Percentiles rank a stretch among this genome's conserved stretches.
Conservation (phyloP, 2,329 filamentous ascomycete species). For the Colletotrichum tropicale region DNA sequence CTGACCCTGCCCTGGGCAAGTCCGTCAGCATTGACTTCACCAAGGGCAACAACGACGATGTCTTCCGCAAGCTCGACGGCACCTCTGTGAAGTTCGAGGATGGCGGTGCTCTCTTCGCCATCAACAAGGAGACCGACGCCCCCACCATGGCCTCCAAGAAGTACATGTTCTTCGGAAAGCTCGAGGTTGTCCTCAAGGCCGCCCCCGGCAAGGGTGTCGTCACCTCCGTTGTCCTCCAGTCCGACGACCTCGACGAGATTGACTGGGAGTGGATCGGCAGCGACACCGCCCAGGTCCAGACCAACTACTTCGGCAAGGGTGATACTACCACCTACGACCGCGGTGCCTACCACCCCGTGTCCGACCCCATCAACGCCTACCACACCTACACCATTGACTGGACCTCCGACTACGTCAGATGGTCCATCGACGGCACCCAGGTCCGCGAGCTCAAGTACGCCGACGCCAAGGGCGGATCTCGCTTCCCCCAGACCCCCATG, state of each 20-base stretch:
- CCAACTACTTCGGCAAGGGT: conserved; percentile 84
- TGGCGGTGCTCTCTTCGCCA: conserved; percentile 64
- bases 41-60: conserved; percentile 68
- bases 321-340: conserved; percentile 74
- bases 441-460: conserved; percentile 69
- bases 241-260: conserved; percentile 90
- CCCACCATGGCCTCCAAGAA: conserved; percentile 78
- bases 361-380: conserved; percentile 55
- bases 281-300: conserved; percentile 76
- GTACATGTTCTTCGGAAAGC: conserved; percentile 96
- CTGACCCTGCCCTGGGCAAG: conserved; percentile 78
- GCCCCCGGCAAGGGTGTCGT: conserved; percentile 85
- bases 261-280: conserved; percentile 96
- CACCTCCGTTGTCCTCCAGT: conserved; percentile 88
- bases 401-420: conserved; percentile 66
- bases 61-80: conserved; percentile 51
- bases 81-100: conserved; percentile 52
- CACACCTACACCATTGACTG: conserved; percentile 75
- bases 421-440: conserved; percentile 65
- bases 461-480: conserved; percentile 61
- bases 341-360: conserved; percentile 65
- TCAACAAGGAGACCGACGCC: conserved; percentile 68
- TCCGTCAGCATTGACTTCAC: conserved; percentile 74
- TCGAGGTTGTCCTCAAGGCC: conserved; percentile 80
- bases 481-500: conserved; percentile 77